Base-by-base conservation (phyloP, 768 basidiomycete genomes). In the Phylloporus rhodoxanthus region DNA sequence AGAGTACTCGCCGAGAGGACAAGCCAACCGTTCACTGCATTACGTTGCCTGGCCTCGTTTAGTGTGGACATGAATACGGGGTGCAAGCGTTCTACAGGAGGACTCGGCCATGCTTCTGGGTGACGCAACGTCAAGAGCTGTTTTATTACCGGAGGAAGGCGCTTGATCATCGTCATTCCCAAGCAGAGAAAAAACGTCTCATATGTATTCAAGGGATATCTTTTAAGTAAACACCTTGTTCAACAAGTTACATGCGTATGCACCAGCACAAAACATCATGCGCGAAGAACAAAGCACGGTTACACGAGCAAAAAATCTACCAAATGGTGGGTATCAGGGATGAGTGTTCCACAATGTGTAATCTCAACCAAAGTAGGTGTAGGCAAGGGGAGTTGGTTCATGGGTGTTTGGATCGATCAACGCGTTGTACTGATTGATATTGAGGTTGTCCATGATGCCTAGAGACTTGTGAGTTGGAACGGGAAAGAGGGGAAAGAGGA, bases 21-120 rank as follows among this genome's bases (percentile, higher is more conserved):
- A 17, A 91, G 76, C 89, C 89, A 91, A 40, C 83, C 87, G 10
- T 79, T 83, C 68, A 83, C 82, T 28, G 80, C 87, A 15, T 78
- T 81, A 54, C 76, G 78, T 39, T 69, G 66, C 60, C 72, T 73
- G 25, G 89, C 89, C 62, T 87, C 83, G 40, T 70, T 72, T 54
- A 79, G 77, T n/a, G 89, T 85, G 43, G 71, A 73, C 8, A 70
- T 62, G 57, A 92, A 78, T 21, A 88, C 69, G 29, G 59, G 68
- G 57, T 77, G 75, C 20, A 91, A 69, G 55, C 67, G 74, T 15
- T 74, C 48, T 10, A 75, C 46, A 11, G 81, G 72, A 30, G 88
- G 88, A 48, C 79, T 73, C 13, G 77, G 76, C 49, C 76, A 73
- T 26, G 76, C 71, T 45, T 79, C 70, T 19, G 82, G 87, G 57